These are phyloP conservation scores for Colletotrichum camelliae DNA, from an alignment of 2,329 filamentous ascomycete species.

Conservation along the genomic window DNA sequence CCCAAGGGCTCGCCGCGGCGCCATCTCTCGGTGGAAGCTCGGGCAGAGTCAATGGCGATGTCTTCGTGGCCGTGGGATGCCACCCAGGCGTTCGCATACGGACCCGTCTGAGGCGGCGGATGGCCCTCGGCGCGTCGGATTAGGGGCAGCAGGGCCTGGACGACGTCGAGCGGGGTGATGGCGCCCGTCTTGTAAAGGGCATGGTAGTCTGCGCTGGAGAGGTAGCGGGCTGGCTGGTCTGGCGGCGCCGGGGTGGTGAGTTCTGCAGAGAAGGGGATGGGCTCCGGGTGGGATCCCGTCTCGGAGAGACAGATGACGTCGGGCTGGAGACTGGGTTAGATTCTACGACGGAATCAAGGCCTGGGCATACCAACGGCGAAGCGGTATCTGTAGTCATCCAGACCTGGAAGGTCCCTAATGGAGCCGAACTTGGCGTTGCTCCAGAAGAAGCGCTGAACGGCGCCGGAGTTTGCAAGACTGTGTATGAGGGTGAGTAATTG, in stretches of 20 bases:
- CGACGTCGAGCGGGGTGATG: constrained; percentile 75
- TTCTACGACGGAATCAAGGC: too few relatives aligned
- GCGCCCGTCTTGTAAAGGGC: constrained; percentile 73
- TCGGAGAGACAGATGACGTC: constrained; percentile 56
- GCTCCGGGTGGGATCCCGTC: constrained; percentile 29
- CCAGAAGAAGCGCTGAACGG: constrained; percentile 72
- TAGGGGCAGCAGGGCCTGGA: constrained; percentile 72
- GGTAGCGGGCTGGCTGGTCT: constrained; percentile 58
- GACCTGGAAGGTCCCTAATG: constrained; percentile 50
- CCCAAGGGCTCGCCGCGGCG: constrained; percentile 68
- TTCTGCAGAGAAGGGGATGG: constrained; percentile 34
- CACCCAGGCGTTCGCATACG: constrained; percentile 76
- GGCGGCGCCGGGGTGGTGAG: constrained; percentile 45
- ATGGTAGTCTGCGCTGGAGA: constrained; percentile 79
- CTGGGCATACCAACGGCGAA: constrained; percentile 34
- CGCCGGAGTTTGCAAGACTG: constrained; percentile 64
- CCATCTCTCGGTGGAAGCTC: constrained; percentile 76
- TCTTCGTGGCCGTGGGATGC: constrained; percentile 63
- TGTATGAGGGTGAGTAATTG: not conserved
- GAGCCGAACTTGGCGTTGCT: constrained; percentile 65
- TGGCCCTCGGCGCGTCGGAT: constrained; percentile 60
- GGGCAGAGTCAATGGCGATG: constrained; percentile 69
- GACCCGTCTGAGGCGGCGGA: constrained; percentile 14
- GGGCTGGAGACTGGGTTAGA: constrained; percentile 45
- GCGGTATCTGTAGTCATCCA: constrained; percentile 49